phyloP scores from a whole-genome alignment of 164 flowering plant genomes.

The Stephania yunnanensis region DNA sequence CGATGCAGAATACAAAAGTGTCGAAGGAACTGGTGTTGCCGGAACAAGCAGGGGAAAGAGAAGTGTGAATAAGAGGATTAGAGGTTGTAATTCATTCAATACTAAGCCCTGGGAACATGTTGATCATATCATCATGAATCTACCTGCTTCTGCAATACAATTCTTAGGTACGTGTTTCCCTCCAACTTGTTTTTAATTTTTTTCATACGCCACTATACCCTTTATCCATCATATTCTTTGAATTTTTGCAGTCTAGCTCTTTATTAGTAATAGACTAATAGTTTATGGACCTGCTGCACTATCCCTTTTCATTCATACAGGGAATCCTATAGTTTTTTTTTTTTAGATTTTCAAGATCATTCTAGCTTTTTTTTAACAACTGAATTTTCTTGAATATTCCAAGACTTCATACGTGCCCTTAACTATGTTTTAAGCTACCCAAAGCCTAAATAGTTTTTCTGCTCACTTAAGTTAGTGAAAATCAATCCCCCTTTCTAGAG shows the following conservation, averaged over 20 bases:
- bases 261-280: too few relatives aligned
- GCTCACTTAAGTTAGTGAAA: too few relatives aligned
- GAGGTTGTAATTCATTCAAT: conserved; percentile 27
- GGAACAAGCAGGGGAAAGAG: conserved; percentile 32
- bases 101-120: conserved; percentile 82
- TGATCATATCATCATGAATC: conserved; percentile 93
- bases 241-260: background rate
- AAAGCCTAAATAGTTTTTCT: too few relatives aligned
- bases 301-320: too few relatives aligned
- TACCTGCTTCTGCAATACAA: conserved; percentile 92
- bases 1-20: conserved; percentile 37
- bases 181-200: background rate
- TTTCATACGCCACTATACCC: background rate
- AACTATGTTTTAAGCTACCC: too few relatives aligned
- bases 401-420: too few relatives aligned
- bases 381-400: too few relatives aligned
- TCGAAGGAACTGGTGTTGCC: conserved; percentile 15
- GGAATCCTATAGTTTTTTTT: too few relatives aligned
- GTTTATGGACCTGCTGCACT: too few relatives aligned
- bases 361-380: too few relatives aligned
- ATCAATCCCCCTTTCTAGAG: too few relatives aligned
- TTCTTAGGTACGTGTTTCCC: conserved; percentile 55
- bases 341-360: too few relatives aligned
- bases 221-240: background rate
- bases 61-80: conserved; percentile 52